Conservation (phyloP, 2,329 filamentous ascomycete genomes). For the Aspergillus ochraceoroseus region DNA sequence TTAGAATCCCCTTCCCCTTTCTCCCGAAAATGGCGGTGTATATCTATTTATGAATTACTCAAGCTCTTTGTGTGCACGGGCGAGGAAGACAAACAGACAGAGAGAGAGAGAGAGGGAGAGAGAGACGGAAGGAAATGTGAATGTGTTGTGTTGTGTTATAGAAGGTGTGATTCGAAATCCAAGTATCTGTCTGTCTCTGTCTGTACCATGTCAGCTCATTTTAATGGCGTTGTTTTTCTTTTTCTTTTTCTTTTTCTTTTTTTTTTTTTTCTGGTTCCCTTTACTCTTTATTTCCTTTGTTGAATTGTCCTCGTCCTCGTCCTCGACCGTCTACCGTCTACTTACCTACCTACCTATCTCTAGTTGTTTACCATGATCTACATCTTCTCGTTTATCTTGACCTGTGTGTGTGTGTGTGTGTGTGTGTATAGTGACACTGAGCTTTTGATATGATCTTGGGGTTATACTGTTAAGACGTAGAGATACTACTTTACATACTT, state of each 20-base stretch:
- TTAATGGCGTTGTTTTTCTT: conserved; percentile 35
- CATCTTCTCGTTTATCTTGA: conserved; percentile 15
- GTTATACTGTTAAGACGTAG: too few species aligned
- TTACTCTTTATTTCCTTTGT: conserved; percentile 17
- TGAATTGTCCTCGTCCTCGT: conserved; percentile 17
- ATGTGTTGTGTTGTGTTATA: too few species aligned
- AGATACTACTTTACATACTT: too few species aligned
- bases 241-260: conserved; percentile 27
- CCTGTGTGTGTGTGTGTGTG: too few species aligned
- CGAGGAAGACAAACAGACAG: too few species aligned
- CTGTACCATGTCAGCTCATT: conserved; percentile 21
- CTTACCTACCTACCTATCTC: too few species aligned
- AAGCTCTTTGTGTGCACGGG: too few species aligned
- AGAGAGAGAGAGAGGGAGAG: too few species aligned
- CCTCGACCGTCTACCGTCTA: too few species aligned
- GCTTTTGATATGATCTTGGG: conserved; percentile 9
- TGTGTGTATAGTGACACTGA: conserved; percentile 21
- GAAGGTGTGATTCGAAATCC: conserved; percentile 12
- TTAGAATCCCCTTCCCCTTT: neutral
- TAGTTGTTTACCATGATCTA: conserved; percentile 13
- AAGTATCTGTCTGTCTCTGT: too few species aligned
- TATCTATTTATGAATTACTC: conserved; percentile 1
- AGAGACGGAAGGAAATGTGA: conserved; percentile 5
- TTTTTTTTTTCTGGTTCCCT: conserved; percentile 16
- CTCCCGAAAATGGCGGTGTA: neutral